Evolutionary conservation across 2,329 filamentous ascomycete genomes (phyloP), one percentile per base, ranked within the genome.

Genomic region (Phaeoacremonium minimum): DNA sequence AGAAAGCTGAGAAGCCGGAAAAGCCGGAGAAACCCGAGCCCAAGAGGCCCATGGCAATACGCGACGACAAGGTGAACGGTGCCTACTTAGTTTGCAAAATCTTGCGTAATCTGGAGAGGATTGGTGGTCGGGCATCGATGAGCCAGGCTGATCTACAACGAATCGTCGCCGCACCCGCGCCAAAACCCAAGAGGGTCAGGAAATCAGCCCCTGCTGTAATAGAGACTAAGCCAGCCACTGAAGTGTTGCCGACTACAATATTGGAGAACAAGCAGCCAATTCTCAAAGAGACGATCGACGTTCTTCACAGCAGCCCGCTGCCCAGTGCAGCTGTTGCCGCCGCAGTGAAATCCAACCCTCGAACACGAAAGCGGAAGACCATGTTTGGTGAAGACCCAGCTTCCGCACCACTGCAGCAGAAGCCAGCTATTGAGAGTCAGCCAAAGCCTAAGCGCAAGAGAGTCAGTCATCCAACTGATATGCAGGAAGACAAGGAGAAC

Each of bases 271-370:
- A 26, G 22, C 9, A 9, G 22, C n/a, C 22, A 26, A 9, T 26
- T 9, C 22, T 26, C 9, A n/a, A 26, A 26, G 22, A 26, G 22
- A 9, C 22, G 9, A n/a, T 9, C 22, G 9, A 26, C 22, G 22
- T 26, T 26, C 22, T 9, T 9, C 9, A 9, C 9, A 26, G 22
- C 22, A 9, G 22, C 22, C 22, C 9, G n/a, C n/a, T 26, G n/a
- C 9, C 22, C 22, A 26, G 22, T 26, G n/a, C 18, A 13, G 28
- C 73, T 4, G 76, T 77, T n/a, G 53, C 68, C 4, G 60, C 64
- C 7, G 67, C 70, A 2, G 71, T 77, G 40, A 77, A 77, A 48
- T 56, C 58, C 8, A 66, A 70, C 28, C 63, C 63, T 6, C 63
- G 69, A 15, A 56, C 63, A 28, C 60, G 71, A 40, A 73, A 69